Evolutionary conservation across 2,329 filamentous ascomycete species (phyloP).

Genomic region (Colletotrichum camelliae): DNA sequence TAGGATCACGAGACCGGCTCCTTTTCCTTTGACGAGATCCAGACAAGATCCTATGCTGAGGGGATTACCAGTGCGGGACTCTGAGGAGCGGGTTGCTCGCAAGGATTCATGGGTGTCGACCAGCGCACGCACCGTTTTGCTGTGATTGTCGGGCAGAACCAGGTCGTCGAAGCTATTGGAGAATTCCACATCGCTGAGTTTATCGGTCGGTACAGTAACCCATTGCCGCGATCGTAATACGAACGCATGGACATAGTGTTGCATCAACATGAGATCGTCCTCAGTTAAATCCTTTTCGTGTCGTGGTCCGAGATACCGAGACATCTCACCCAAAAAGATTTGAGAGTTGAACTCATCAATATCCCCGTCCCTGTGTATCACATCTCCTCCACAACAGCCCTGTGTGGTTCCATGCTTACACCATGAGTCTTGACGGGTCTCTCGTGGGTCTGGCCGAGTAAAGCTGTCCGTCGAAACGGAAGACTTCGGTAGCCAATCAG

Average conservation of each 20-base stretch:
- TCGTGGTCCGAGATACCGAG: not conserved
- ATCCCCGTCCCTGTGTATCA: not conserved
- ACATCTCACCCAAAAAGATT: not conserved
- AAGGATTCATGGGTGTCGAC: constrained; percentile 20
- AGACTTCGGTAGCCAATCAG: not conserved
- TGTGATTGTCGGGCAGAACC: constrained; percentile 17
- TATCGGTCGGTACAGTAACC: constrained; percentile 8
- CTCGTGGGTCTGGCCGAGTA: not conserved
- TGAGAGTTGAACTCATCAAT: not conserved
- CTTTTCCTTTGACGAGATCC: constrained; percentile 19
- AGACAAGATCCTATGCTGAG: not conserved
- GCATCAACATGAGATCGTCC: constrained; percentile 6
- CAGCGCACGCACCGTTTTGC: constrained; percentile 12
- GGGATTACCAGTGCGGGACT: not conserved
- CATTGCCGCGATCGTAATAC: constrained; percentile 17
- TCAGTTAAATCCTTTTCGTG: not conserved
- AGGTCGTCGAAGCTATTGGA: constrained; percentile 21
- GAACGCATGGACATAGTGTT: constrained; percentile 10
- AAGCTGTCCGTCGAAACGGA: not conserved
- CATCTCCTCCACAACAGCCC: not conserved
- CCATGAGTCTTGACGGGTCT: not conserved
- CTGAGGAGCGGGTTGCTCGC: not conserved
- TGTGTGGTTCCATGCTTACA: not conserved
- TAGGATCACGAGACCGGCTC: not conserved
- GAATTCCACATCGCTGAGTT: constrained; percentile 3